Base-by-base conservation (phyloP, 2,329 filamentous ascomycete genomes). In the Curvularia eragrostidis region DNA sequence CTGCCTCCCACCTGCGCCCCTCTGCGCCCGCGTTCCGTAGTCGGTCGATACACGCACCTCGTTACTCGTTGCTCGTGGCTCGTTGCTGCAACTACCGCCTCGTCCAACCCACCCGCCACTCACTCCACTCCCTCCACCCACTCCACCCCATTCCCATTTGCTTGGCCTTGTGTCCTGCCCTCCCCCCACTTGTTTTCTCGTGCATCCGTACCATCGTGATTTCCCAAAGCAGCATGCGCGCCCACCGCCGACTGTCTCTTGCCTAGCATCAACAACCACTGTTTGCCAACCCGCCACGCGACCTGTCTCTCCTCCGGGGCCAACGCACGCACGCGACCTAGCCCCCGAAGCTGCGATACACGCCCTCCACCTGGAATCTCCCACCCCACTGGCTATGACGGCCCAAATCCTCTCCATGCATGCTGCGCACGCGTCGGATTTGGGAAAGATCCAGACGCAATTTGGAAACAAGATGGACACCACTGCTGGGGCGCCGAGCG, bases 351-450 rank as follows among this genome's bases (percentile, higher is more conserved):
- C 52, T 48, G 58, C 61, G 48, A 52, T 53, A 57, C 59, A 51
- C 58, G 36, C 49, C 56, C 38, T 44, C 46, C 52, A 42, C n/a
- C 19, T 32, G 28, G 42, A 48, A 9, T 39, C 18, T 52, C 48
- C 55, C 51, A 15, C 23, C 60, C 58, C 54, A 38, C 65, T 56
- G 66, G 69, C 70, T 36, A 76, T 76, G 73, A 75, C 74, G 66
- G 73, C 74, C 61, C 74, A 77, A 70, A 69, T 77, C 54, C 69
- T 77, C 44, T 66, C 73, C 34, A 76, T 76, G 71, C 75, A 77
- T 58, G 67, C 74, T 63, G 71, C 63, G 59, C 71, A 75, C 64
- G 62, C 69, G 59, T 68, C 74, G 54, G 73, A 74, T 54, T 71
- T 77, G 68, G 66, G 65, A 58, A 73, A 74, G 63, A 64, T 74